These are phyloP conservation scores for Pyrrhoderma lamaoense DNA, from an alignment of 1,284 basidiomycete genomes.

Conservation along the genomic window DNA sequence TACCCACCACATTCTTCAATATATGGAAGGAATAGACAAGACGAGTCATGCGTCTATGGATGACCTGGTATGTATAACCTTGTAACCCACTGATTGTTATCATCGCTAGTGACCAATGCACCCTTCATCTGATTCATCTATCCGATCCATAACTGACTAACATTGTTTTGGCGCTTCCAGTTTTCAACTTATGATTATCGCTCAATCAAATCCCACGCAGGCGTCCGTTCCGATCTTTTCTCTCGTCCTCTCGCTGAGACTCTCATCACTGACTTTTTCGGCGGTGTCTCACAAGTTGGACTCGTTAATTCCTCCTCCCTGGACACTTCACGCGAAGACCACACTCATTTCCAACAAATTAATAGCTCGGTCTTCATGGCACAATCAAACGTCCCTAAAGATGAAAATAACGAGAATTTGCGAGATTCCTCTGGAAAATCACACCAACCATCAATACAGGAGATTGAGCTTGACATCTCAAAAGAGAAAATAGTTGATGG, in stretches of 20 bases:
- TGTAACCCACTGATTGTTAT: background rate
- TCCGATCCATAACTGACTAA: too few species aligned
- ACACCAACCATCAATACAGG: too few species aligned
- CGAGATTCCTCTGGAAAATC: too few species aligned
- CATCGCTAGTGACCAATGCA: too few species aligned
- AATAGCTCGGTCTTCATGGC: too few species aligned
- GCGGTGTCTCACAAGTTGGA: slow-evolving; percentile 84
- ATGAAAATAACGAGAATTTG: too few species aligned
- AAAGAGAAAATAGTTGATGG: too few species aligned
- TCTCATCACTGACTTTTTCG: slow-evolving; percentile 92
- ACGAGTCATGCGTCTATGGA: slow-evolving; percentile 76
- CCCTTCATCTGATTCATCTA: too few species aligned
- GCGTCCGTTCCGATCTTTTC: slow-evolving; percentile 84
- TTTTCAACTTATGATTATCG: slow-evolving; percentile 74
- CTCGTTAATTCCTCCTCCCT: slow-evolving; percentile 23
- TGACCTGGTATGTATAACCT: slow-evolving; percentile 61
- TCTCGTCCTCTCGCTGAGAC: slow-evolving; percentile 58
- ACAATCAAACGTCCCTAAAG: too few species aligned
- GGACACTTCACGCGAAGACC: too few species aligned
- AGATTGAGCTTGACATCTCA: too few species aligned
- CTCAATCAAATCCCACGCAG: slow-evolving; percentile 79
- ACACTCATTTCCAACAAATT: too few species aligned
- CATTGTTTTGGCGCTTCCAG: slow-evolving; percentile 32
- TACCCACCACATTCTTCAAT: slow-evolving; percentile 88
- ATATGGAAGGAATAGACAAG: slow-evolving; percentile 90